A percentile compares a stretch with the other conserved stretches of the same genome.
These are phyloP conservation scores for Rubroshorea leprosula DNA, from an alignment of 345 rosid genomes.

Conservation along the genomic window DNA sequence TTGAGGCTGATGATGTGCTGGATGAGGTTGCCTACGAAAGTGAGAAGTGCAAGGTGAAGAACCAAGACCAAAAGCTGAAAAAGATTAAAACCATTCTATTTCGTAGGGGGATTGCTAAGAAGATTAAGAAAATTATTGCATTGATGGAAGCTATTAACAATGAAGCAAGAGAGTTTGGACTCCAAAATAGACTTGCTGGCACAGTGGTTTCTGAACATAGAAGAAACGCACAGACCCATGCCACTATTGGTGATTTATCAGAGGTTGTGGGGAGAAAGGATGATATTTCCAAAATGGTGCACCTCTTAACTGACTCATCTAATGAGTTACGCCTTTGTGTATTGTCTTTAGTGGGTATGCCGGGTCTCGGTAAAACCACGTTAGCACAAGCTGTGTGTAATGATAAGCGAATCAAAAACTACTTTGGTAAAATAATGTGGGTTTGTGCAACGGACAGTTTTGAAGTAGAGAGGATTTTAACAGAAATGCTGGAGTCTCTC, in stretches of 20 bases:
- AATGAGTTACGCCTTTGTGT: background rate
- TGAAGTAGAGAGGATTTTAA: background rate
- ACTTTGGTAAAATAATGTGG: constrained; percentile 4
- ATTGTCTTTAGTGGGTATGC: constrained; percentile 22
- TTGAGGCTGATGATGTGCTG: constrained; percentile 22
- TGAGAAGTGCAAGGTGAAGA: constrained; percentile 7
- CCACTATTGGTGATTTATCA: background rate
- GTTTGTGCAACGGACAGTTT: constrained; percentile 14
- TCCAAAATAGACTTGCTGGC: background rate
- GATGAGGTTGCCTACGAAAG: constrained; percentile 13
- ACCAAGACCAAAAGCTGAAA: background rate
- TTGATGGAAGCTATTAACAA: background rate
- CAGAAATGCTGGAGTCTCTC: constrained; percentile 9
- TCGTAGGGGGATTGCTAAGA: constrained; percentile 7
- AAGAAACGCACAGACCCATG: background rate
- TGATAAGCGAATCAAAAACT: no score
- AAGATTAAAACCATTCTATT: constrained; percentile 9
- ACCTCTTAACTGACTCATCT: constrained; percentile 1
- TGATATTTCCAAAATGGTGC: constrained; percentile 9
- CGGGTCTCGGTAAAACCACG: constrained; percentile 25
- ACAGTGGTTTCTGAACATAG: background rate
- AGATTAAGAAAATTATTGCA: constrained; percentile 1
- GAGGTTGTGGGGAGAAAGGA: constrained; percentile 12
- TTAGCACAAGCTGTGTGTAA: constrained; percentile 13
- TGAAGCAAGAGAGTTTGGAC: background rate